These are phyloP conservation scores for Gaertneriomyces sp. DNA, from an alignment of 192 early-diverging fungal species.

Conservation along the genomic window DNA sequence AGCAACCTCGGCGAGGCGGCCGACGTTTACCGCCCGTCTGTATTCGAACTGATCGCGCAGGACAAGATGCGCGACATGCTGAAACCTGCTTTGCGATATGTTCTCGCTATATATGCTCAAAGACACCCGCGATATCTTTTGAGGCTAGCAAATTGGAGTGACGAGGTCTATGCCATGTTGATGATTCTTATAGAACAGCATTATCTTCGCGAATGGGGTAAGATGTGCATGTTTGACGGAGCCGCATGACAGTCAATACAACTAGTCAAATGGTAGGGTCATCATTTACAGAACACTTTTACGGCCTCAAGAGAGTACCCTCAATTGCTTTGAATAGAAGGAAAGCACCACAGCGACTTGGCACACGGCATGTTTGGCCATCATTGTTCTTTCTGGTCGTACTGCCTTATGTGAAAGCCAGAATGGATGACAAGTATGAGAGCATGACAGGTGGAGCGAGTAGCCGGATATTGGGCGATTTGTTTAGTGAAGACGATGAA, in stretches of 20 bases:
- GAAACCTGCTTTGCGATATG: slow-evolving; percentile 79
- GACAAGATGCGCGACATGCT: slow-evolving; percentile 78
- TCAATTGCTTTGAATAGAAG: not conserved
- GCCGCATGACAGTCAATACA: no score
- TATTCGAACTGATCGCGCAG: slow-evolving; percentile 88
- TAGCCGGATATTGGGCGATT: slow-evolving; percentile 38
- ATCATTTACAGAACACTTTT: slow-evolving; percentile 91
- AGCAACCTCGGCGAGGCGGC: slow-evolving; percentile 63
- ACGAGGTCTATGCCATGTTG: slow-evolving; percentile 74
- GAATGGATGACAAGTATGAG: slow-evolving; percentile 73
- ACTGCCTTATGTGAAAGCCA: slow-evolving; percentile 71
- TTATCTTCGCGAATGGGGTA: slow-evolving; percentile 79
- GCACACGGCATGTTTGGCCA: slow-evolving; percentile 44
- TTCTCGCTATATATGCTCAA: slow-evolving; percentile 83
- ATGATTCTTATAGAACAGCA: slow-evolving; percentile 80
- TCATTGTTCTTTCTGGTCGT: slow-evolving; percentile 69
- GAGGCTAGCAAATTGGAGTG: slow-evolving; percentile 71
- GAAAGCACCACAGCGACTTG: slow-evolving; percentile 7
- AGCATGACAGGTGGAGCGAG: slow-evolving; percentile 58
- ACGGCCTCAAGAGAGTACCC: slow-evolving; percentile 75
- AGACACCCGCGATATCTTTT: slow-evolving; percentile 77
- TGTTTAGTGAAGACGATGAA: slow-evolving; percentile 55
- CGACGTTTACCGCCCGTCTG: slow-evolving; percentile 73
- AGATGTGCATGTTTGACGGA: not conserved
- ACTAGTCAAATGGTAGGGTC: slow-evolving; percentile 41